Evolutionary conservation across 176 grass and related monocot genomes (phyloP), one percentile per base, ranked within the genome.

Genomic region (Cocos nucifera): DNA sequence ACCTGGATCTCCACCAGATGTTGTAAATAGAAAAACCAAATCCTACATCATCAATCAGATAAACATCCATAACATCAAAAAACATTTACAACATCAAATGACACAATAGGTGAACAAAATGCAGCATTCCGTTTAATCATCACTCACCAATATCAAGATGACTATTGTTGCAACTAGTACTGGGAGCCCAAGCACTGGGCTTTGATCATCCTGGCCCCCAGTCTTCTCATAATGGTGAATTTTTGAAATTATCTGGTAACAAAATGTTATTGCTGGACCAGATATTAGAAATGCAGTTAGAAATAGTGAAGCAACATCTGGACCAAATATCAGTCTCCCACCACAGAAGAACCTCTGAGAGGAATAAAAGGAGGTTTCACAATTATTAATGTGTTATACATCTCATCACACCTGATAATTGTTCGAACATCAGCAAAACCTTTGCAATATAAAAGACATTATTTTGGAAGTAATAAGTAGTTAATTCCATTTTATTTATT

Each of bases 341-440:
- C 86, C 71, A 1, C 71, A 89, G 9, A 89, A 26, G 67, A 89
- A 89, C 51, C 71, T 65, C 86, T 89, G 66, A 77, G 67, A 50
- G 54, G 58, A 39, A 29, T 51, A 52, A 35, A 65, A 54, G 0
- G 10, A 44, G 35, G 35, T 44, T 44, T 44, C 35, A 44, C 35
- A 12, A 44, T 44, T 44, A 44, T 44, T 44, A 44, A 44, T 44
- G 35, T 44, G 35, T 44, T 44, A 44, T 12, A 9, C 35, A 44
- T 44, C 35, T 44, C 35, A 44, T 44, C 35, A 44, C 8, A 12
- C 35, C 35, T 44, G 35, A 10, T 44, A 44, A 44, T 12, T 44
- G 8, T 44, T 44, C 10, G 10, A 44, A 44, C 10, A 44, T 44
- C 35, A 44, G 35, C 12, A 9, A 9, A 44, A 44, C 10, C 35